These are phyloP conservation scores for Mesotaenium endlicherianum DNA, from an alignment of 139 green algal species.

Conservation along the genomic window DNA sequence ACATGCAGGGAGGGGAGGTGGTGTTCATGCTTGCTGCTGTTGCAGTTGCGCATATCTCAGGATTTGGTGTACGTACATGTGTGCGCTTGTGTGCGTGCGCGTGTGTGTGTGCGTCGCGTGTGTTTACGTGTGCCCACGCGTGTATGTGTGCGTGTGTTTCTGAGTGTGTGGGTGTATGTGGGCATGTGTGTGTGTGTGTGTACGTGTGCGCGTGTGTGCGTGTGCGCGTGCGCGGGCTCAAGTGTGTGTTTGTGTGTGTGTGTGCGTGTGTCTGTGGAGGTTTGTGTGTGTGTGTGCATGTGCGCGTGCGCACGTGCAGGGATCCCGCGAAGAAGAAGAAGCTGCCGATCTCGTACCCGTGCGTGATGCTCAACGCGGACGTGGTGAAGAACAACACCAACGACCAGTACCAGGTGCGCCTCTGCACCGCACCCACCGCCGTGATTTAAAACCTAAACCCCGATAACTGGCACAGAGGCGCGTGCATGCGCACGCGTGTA, in stretches of 20 bases:
- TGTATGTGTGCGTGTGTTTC: background rate
- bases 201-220: background rate
- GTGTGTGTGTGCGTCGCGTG: no score
- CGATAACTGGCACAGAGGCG: no score
- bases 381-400: constrained; percentile 93
- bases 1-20: no score
- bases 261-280: background rate
- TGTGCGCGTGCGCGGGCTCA: background rate
- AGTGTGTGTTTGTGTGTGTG: background rate
- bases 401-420: constrained; percentile 79
- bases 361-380: constrained; percentile 96
- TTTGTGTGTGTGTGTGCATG: background rate
- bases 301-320: background rate
- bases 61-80: no score
- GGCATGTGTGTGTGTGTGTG: background rate
- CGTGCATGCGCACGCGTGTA: background rate
- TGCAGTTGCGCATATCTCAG: no score
- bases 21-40: no score
- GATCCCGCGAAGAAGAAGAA: constrained; percentile 65
- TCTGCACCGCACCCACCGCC: no score
- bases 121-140: no score
- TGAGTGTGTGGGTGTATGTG: background rate
- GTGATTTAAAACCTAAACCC: no score
- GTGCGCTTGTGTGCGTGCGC: no score
- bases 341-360: constrained; percentile 84